Evolutionary conservation across 1,284 basidiomycete species (phyloP), one percentile per base, ranked within the genome.

Genomic region (Austroboletus olivaceoglutinosus): DNA sequence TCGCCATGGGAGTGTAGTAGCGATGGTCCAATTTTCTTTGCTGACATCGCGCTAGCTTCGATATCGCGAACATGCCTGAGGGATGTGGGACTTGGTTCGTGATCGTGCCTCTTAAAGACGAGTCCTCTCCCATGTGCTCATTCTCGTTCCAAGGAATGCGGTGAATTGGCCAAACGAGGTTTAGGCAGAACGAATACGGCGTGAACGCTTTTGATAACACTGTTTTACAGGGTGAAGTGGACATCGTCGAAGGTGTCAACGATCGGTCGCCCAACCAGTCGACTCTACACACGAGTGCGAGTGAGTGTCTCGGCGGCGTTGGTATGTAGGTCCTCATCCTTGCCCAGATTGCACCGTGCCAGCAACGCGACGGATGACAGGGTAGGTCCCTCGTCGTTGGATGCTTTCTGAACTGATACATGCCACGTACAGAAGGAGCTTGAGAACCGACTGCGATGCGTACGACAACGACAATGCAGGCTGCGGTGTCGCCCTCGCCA

Each of bases 211-310:
- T 40, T 1, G 39, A 54, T 34, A 4, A 19, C 12, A 36, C 7
- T 25, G 6, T 3, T n/a, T 16, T 19, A 11, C 21, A 66, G 60
- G 60, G 82, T 1, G 81, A 87, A 63, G 73, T 86, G 33, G 85
- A 87, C 63, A 83, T 87, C 45, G 51, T 87, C 30, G 86, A 88
- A 65, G 84, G 80, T n/a, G 79, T 86, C 27, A 86, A 86, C 58
- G 75, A 78, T 56, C 69, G 74, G 56, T 63, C 68, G 0, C 73
- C 80, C 13, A 81, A 89, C 60, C 70, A 73, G 47, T 74, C 76
- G 3, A 85, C 83, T 13, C 67, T 91, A 15, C 87, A 90, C 64
- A 86, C 85, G 0, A 72, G 69, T 50, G 34, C 47, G n/a, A 42
- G 59, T 57, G 25, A 36, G 61, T 49, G 16, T 9, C 2, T 25